Evolutionary conservation across 78 protist genomes (phyloP), one percentile per base, ranked within the genome.

Genomic region (Cavenderia fasciculata): DNA sequence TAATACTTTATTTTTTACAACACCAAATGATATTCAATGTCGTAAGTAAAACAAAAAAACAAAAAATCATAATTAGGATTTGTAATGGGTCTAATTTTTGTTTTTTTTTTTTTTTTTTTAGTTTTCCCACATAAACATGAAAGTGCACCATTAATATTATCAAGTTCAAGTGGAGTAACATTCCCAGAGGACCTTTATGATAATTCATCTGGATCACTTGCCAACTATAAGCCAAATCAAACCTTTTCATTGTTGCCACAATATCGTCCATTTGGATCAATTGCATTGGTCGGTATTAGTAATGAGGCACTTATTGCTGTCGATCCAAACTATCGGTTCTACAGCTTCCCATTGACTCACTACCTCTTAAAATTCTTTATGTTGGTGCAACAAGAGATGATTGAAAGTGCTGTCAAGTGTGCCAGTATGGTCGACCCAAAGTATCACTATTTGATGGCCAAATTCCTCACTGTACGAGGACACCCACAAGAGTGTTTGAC

Each of bases 141-240:
- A 44, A 56, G 71, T 31, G 27, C 71, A 27, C 90, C 90, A 23
- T 36, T 82, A 10, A 56, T 82, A 7, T 56, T 82, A 1, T 29
- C 90, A 0, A 56, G 72, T 2, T 29, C 59, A 33, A 65, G 51
- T 56, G 90, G 90, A n/a, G 25, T 27, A 2, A 59, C 68, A 0
- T 82, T 82, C 59, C 90, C 90, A 2, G 90, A 82, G 27, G 90
- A 82, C 38, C 61, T 82, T 0, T 82, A 82, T 57, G 90, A 82
- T 12, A 38, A 38, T 8, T 34, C 56, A 0, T 21, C 61, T 19
- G 90, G 90, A 2, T 82, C 90, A 23, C 21, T 82, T 0, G 65
- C 90, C 18, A 82, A 36, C n/a, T 57, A 43, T 7, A 82, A 82
- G 44, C 90, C 90, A 27, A 82, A 65, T 44, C 90, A 82, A 33